Evolutionary conservation across 2,329 filamentous ascomycete species (phyloP), one percentile per base, ranked within the genome.

Genomic region (Arthroderma sp.): DNA sequence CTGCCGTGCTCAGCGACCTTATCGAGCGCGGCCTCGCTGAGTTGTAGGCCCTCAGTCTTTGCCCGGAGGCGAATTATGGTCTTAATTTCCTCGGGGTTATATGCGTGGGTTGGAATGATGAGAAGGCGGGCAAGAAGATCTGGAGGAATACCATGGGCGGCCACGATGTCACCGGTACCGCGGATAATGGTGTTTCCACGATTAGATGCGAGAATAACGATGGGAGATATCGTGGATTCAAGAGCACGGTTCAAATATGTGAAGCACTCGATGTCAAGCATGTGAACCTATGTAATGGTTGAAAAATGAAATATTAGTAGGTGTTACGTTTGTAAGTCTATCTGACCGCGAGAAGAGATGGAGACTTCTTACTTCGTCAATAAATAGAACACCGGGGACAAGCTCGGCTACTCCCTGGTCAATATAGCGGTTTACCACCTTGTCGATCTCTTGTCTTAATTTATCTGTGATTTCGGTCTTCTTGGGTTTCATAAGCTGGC

Each of bases 401-500:
- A 98, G 77, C 69, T 98, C 91, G 5, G 91, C 91, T 30, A 96
- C 87, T 50, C 91, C 91, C 68, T 96, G 89, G 62, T 96, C 91
- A 55, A 98, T 98, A 68, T 96, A 98, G 66, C 89, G 87, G 74
- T 87, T 94, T 54, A 98, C 91, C 29, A 98, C 89, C 71, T 96
- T 96, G 77, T 98, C 95, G 71, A 98, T 96, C 70, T 98, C 91
- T 45, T 78, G 73, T 49, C 91, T 79, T 59, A 98, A 71, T 72
- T 98, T 98, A 68, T 98, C 91, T 29, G 91, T 98, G 59, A 98
- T 96, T 65, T 98, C 91, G 4, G 91, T 98, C 80, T 95, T 95
- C 72, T 93, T 93, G 50, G 91, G 91, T 75, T 96, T 96, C 87
- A 96, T 95, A 59, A 98, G 70, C 68, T 98, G 91, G 57, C 91